Conservation (phyloP, 768 basidiomycete genomes). For the Amanita polypyramis region DNA sequence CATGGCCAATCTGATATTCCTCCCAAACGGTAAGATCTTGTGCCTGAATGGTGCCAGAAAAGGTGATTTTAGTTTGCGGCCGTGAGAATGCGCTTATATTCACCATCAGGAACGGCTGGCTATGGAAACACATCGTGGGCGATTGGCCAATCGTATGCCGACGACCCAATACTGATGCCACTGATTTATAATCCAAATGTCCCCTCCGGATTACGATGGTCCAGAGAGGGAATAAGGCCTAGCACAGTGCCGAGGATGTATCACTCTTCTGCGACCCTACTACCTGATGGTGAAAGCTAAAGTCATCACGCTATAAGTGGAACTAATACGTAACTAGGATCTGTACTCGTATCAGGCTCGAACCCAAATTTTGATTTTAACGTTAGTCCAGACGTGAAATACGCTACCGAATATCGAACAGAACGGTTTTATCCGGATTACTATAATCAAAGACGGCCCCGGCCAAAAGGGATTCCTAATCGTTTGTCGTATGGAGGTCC, state of each 20-base stretch:
- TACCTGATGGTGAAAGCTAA: slow-evolving; percentile 40
- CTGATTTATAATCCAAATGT: slow-evolving; percentile 46
- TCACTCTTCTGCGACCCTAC: slow-evolving; percentile 60
- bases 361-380: slow-evolving; percentile 91
- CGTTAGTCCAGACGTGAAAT: slow-evolving; percentile 48
- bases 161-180: slow-evolving; percentile 30
- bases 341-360: slow-evolving; percentile 56
- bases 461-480: slow-evolving; percentile 54
- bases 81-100: not conserved
- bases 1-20: slow-evolving; percentile 64
- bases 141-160: slow-evolving; percentile 54
- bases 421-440: slow-evolving; percentile 92
- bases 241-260: slow-evolving; percentile 57
- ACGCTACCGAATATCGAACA: slow-evolving; percentile 69
- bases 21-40: slow-evolving; percentile 61
- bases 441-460: slow-evolving; percentile 62
- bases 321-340: too few species aligned
- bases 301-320: not conserved
- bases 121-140: slow-evolving; percentile 49
- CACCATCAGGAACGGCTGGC: slow-evolving; percentile 45
- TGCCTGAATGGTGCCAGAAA: slow-evolving; percentile 54
- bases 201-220: slow-evolving; percentile 16
- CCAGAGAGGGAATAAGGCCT: slow-evolving; percentile 35
- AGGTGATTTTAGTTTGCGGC: slow-evolving; percentile 32
- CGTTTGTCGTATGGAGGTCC: slow-evolving; percentile 77